These are phyloP conservation scores for Vaccinium macrocarpon DNA, from an alignment of 148 eudicot species.

Conservation along the genomic window DNA sequence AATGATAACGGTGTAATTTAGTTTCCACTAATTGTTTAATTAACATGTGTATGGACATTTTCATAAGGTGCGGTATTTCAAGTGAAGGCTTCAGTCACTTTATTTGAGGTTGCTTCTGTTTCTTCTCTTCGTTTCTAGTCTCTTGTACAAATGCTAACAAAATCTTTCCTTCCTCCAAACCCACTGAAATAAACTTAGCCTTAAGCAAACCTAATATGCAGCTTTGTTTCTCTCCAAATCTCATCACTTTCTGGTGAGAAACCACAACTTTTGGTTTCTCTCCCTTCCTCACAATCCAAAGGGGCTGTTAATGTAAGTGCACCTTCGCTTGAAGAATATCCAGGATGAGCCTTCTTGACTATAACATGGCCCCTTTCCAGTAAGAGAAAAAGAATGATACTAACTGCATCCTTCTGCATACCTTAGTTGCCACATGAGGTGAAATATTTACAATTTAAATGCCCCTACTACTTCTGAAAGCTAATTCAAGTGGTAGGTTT, in stretches of 20 bases:
- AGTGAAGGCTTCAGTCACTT: background rate
- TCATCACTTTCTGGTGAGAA: background rate
- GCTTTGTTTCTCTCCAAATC: background rate
- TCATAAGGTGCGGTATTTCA: background rate
- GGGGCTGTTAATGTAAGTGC: no score
- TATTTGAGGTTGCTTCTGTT: constrained; percentile 9
- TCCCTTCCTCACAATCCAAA: background rate
- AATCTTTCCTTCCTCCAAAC: background rate
- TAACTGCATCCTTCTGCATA: background rate
- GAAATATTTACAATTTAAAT: background rate
- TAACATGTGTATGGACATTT: background rate
- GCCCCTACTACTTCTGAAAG: background rate
- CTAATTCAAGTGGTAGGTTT: background rate
- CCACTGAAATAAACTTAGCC: background rate
- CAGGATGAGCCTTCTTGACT: background rate
- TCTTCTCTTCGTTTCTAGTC: background rate
- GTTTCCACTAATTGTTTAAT: background rate
- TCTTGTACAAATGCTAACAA: background rate
- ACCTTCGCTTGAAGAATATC: background rate
- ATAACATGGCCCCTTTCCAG: background rate
- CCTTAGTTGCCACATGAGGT: background rate
- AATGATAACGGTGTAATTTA: background rate
- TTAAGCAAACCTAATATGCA: background rate
- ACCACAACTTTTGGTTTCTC: background rate
- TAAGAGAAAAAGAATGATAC: background rate